A percentile compares a stretch with the other conserved stretches of the same genome.
Conservation (phyloP, 805 yeast genomes). For the Grigorovia yakushimaensis region DNA sequence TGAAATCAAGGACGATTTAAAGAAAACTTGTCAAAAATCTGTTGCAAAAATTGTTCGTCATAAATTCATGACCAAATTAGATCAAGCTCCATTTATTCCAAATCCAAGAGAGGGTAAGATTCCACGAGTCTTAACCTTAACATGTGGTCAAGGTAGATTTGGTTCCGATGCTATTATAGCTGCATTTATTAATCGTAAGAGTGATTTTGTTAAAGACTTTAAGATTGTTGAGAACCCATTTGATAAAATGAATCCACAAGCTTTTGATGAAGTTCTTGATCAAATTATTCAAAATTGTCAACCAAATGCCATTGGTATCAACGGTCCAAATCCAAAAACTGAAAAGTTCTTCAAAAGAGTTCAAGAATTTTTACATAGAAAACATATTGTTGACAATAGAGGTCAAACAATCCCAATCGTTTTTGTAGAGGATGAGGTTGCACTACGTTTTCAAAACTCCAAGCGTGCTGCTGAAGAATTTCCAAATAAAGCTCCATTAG, state of each 20-base stretch:
- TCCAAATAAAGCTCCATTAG: conserved; percentile 72
- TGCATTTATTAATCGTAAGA: conserved; percentile 66
- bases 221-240: conserved; percentile 69
- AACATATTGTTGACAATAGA: conserved; percentile 46
- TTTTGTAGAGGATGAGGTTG: conserved; percentile 90
- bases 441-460: conserved; percentile 77
- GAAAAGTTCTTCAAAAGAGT: conserved; percentile 50
- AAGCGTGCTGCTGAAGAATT: conserved; percentile 66
- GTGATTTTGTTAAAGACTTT: conserved; percentile 64
- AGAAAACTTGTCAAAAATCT: conserved; percentile 63
- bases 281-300: conserved; percentile 50
- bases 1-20: conserved; percentile 74
- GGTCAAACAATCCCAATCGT: conserved; percentile 54
- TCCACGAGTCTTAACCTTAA: conserved; percentile 73
- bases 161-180: conserved; percentile 81
- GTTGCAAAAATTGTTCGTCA: conserved; percentile 63
- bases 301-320: conserved; percentile 86
- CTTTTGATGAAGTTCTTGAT: conserved; percentile 56
- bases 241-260: conserved; percentile 38
- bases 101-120: conserved; percentile 70
- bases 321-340: conserved; percentile 75
- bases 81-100: conserved; percentile 92
- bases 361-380: conserved; percentile 44
- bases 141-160: conserved; percentile 79
- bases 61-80: conserved; percentile 58